A percentile compares a stretch with the other conserved stretches of the same genome.
Conservation (phyloP, 768 basidiomycete species). For the Gloeostereum incarnatum region DNA sequence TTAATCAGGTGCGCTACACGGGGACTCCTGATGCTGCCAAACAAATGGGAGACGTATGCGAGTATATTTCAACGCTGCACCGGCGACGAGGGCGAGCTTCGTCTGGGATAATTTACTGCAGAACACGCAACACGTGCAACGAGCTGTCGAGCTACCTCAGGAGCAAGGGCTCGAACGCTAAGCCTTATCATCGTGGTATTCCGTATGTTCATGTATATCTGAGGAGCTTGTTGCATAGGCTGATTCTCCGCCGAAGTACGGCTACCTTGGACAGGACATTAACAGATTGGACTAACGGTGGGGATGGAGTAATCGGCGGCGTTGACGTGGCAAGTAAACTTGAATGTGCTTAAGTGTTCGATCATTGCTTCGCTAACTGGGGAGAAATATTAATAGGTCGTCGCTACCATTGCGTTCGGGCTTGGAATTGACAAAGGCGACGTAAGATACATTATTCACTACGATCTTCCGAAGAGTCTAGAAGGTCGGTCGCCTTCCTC, state of each 20-base stretch:
- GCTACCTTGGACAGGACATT: slow-evolving; percentile 50
- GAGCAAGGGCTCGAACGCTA: slow-evolving; percentile 54
- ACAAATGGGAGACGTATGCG: slow-evolving; percentile 56
- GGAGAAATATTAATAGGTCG: slow-evolving; percentile 38
- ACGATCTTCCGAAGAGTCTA: slow-evolving; percentile 74
- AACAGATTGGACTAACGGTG: slow-evolving; percentile 46
- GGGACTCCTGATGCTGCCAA: slow-evolving; percentile 37
- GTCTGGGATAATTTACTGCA: slow-evolving; percentile 73
- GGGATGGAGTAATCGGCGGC: slow-evolving; percentile 32
- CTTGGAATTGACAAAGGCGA: slow-evolving; percentile 82
- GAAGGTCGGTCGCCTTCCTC: slow-evolving; percentile 66
- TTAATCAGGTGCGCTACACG: slow-evolving; percentile 57
- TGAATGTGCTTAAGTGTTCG: not conserved
- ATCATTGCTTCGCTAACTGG: not conserved
- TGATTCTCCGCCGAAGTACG: slow-evolving; percentile 22
- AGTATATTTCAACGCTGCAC: slow-evolving; percentile 60
- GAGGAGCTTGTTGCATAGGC: not conserved
- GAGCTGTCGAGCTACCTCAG: slow-evolving; percentile 56
- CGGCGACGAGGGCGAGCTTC: slow-evolving; percentile 47
- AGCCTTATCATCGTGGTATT: slow-evolving; percentile 71
- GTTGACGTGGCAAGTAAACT: slow-evolving; percentile 50
- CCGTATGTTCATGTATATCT: slow-evolving; percentile 23
- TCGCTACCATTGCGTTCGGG: slow-evolving; percentile 79
- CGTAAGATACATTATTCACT: slow-evolving; percentile 76
- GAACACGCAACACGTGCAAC: slow-evolving; percentile 58